These are phyloP conservation scores for Suhomyces terraborum DNA, from an alignment of 1,139 yeast genomes.

Conservation along the genomic window DNA sequence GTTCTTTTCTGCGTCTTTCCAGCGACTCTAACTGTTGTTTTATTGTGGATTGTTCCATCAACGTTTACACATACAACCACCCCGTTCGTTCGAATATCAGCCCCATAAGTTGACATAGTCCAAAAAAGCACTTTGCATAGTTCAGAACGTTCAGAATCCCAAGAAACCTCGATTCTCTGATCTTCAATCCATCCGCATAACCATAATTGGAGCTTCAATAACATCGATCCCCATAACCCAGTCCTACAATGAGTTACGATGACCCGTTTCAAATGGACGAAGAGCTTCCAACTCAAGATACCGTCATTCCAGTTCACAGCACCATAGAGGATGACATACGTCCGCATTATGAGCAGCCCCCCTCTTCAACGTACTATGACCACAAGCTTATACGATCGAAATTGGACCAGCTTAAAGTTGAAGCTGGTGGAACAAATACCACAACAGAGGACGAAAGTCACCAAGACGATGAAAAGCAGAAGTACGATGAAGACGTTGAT, in stretches of 20 bases:
- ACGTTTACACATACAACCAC: no score
- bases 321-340: conserved; percentile 18
- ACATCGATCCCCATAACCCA: not conserved
- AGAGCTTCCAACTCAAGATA: conserved; percentile 26
- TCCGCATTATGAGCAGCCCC: conserved; percentile 21
- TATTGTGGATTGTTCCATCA: no score
- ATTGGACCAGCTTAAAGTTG: conserved; percentile 32
- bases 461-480: conserved; percentile 9
- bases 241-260: conserved; percentile 32
- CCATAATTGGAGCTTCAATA: no score
- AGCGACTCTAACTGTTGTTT: not conserved
- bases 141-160: no score
- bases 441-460: conserved; percentile 30
- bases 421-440: conserved; percentile 18
- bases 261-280: conserved; percentile 54
- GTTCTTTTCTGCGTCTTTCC: not conserved
- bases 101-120: not conserved
- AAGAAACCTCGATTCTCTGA: no score
- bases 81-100: no score
- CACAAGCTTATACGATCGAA: conserved; percentile 38
- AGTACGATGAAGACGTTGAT: conserved; percentile 47
- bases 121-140: not conserved
- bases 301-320: not conserved
- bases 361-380: conserved; percentile 23
- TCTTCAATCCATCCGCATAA: no score